Evolutionary conservation across 805 yeast species (phyloP), one percentile per base, ranked within the genome.

Genomic region (Citeromyces matritensis): DNA sequence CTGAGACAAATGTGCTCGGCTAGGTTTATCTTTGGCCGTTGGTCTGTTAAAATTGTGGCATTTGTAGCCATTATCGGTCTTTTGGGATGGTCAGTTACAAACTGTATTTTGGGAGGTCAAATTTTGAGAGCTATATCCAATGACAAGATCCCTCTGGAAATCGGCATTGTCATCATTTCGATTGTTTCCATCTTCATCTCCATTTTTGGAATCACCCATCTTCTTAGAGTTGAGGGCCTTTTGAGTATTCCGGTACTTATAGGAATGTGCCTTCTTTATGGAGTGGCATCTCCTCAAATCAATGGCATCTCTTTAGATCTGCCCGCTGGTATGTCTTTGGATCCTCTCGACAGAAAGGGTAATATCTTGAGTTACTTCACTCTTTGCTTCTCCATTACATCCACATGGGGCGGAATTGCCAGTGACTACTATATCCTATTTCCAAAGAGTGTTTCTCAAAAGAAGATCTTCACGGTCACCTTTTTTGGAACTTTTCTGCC

Each of bases 1-100:
- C 69, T 91, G 39, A 62, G 95, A 44, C 94, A 84, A 46, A 79
- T 84, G 85, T 86, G 83, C 7, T 65, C 81, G 14, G 77, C 85
- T 2, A 61, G 94, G 38, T 82, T 65, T 42, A 56, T 82, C 30
- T 84, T 83, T 48, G 95, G 95, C 1, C 77, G 86, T 73, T 79
- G 78, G 76, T 71, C 75, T 40, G 85, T 84, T 26, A 77, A 79
- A 49, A 57, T 82, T 33, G 79, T 82, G 30, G 74, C 83, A 4
- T 49, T 84, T 27, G 69, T 79, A 25, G 68, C 82, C 29, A 71
- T 80, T 35, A 51, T 80, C 27, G 93, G 94, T 31, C 77, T 78
- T 10, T 49, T 81, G 42, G 95, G 95, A n/a, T 84, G 95, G 95
- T 71, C 88, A n/a, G 75, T 84, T 24, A 85, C 83, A n/a, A 83